Evolutionary conservation across 352 stramenopile species (phyloP).

Genomic region (Hyphochytrium catenoides): DNA sequence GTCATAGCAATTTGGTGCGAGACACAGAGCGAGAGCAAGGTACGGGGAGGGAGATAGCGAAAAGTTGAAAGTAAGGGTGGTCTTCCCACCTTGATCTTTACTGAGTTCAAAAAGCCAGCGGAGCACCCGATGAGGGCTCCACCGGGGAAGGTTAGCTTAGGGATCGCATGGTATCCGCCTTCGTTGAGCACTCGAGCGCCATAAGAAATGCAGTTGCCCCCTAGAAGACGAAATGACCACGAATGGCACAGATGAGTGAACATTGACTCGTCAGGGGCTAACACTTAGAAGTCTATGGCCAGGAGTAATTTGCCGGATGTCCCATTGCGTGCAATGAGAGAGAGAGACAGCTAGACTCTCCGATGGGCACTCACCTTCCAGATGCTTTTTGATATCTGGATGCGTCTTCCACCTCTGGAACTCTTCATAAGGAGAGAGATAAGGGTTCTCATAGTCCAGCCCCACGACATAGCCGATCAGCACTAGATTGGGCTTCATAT

Average conservation of each 20-base stretch:
- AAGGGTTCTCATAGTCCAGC: constrained; percentile 97
- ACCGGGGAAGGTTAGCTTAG: constrained; percentile 94
- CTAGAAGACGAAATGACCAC: too few relatives aligned
- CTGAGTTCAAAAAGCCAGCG: constrained; percentile 92
- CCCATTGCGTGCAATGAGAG: too few relatives aligned
- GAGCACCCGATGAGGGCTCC: constrained; percentile 85
- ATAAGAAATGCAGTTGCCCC: constrained; percentile 92
- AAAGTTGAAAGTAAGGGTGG: too few relatives aligned
- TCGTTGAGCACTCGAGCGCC: constrained; percentile 78
- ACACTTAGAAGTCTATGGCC: too few relatives aligned
- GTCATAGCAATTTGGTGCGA: too few relatives aligned
- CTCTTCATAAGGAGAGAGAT: constrained; percentile 96
- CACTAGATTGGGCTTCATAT: constrained; percentile 86
- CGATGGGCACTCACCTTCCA: too few relatives aligned
- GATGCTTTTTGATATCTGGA: constrained; percentile 65
- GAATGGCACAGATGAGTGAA: too few relatives aligned
- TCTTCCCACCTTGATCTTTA: constrained; percentile 82
- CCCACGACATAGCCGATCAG: constrained; percentile 89
- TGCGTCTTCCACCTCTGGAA: constrained; percentile 99
- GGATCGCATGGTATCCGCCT: constrained; percentile 89
- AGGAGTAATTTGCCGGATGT: too few relatives aligned
- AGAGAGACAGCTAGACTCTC: too few relatives aligned
- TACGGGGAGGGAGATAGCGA: too few relatives aligned
- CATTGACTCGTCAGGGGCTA: too few relatives aligned
- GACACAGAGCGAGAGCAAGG: too few relatives aligned